Base-by-base conservation (phyloP, 441 rosid genomes). In the Sinapis alba region DNA sequence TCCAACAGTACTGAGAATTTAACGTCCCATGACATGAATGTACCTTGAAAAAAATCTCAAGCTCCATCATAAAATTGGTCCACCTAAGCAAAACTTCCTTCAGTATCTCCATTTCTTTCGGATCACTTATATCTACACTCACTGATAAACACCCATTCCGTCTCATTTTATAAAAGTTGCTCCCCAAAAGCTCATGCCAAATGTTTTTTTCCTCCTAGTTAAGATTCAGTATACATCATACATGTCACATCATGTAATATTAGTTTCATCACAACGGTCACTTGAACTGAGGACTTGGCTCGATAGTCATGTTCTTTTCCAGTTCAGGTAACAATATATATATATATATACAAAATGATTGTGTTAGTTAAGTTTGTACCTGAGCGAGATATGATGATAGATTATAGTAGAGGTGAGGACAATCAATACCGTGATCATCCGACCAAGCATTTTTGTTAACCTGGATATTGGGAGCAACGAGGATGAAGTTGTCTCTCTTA, bases 31-130 rank as follows among this genome's bases (percentile, higher is more conserved):
- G 32, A 66, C 20, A 30, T 28, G 18, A 50, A 30, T 26, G 11
- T 28, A 65, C 69, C 69, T 65, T 65, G 38, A 65, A 45, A 5
- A 23, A 15, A 24, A 65, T 67, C 41, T 74, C 78, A 8, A 74
- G 62, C 53, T 67, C 54, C 10, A 6, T 6, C 68, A 67, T 60
- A 15, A 4, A 27, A 0, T 11, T 26, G 12, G 20, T 2, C 78
- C 73, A 75, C 56, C 50, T 9, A 5, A 60, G 63, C 13, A 75
- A 8, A 0, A 75, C 30, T 60, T 51, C 32, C 12, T 34, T 68
- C 32, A 75, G 47, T 12, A 68, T 60, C 45, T 59, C 54, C 8
- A 74, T 11, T 16, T 74, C 78, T 47, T 30, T 19, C 4, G 58
- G 64, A 23, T 73, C 45, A 8, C 15, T 43, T 38, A 66, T 1